Conservation (phyloP, 805 yeast genomes). For the Ogataea sp. region DNA sequence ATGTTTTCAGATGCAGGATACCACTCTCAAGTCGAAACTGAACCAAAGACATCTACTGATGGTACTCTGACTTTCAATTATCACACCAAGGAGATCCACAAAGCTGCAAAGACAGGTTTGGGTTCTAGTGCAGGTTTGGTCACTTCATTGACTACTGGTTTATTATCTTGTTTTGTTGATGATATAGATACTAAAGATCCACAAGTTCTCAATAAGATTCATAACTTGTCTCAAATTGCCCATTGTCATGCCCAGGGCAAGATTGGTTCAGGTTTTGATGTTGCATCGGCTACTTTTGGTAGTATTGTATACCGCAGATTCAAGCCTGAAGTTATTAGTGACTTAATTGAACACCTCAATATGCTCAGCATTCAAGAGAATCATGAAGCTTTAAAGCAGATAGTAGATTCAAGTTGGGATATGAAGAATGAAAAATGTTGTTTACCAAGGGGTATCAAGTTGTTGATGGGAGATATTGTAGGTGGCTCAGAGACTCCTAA, state of each 20-base stretch:
- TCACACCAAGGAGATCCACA: constrained; percentile 51
- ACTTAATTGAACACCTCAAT: constrained; percentile 7
- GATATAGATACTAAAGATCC: constrained; percentile 12
- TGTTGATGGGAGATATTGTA: constrained; percentile 88
- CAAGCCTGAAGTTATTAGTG: constrained; percentile 38
- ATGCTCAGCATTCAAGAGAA: constrained; percentile 12
- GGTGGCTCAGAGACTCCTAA: constrained; percentile 95
- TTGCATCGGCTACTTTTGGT: constrained; percentile 92
- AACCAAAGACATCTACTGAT: constrained; percentile 24
- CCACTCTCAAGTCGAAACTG: constrained; percentile 63
- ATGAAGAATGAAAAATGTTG: constrained; percentile 44
- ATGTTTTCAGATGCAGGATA: constrained; percentile 83
- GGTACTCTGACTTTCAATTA: constrained; percentile 41
- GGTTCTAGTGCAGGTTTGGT: constrained; percentile 96
- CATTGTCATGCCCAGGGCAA: constrained; percentile 94
- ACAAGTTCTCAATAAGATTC: constrained; percentile 39
- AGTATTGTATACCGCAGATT: constrained; percentile 79
- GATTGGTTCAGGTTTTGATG: constrained; percentile 96
- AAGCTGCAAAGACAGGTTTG: constrained; percentile 88
- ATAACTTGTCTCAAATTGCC: constrained; percentile 79
- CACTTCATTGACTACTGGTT: constrained; percentile 65
- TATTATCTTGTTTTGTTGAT: constrained; percentile 39
- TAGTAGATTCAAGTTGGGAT: constrained; percentile 50
- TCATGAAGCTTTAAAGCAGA: constrained; percentile 20
- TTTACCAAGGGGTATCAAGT: constrained; percentile 59